Evolutionary conservation across 2,329 filamentous ascomycete genomes (phyloP).

Genomic region (Huntiella moniliformis): DNA sequence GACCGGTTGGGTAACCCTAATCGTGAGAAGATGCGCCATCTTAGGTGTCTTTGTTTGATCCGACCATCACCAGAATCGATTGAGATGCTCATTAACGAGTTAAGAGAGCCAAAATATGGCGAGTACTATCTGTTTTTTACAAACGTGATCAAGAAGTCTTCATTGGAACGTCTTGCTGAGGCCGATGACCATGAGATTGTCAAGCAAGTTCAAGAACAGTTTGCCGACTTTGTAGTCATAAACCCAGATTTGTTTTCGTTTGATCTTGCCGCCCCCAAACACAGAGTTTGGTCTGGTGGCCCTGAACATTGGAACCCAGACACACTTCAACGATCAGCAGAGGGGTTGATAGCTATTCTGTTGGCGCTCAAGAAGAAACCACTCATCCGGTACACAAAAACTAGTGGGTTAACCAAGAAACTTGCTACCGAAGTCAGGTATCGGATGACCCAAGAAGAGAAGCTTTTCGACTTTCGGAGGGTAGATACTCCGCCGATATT

Average conservation of each 20-base stretch:
- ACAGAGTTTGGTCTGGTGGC: slow-evolving; percentile 61
- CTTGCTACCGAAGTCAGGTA: slow-evolving; percentile 84
- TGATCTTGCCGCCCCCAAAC: slow-evolving; percentile 50
- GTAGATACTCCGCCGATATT: slow-evolving; percentile 89
- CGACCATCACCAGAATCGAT: slow-evolving; percentile 84
- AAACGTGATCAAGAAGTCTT: slow-evolving; percentile 93
- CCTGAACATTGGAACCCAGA: slow-evolving; percentile 86
- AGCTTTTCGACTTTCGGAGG: slow-evolving; percentile 88
- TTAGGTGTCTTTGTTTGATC: slow-evolving; percentile 83
- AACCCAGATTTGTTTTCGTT: slow-evolving; percentile 87
- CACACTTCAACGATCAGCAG: slow-evolving; percentile 65
- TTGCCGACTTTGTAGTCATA: slow-evolving; percentile 86
- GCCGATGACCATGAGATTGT: slow-evolving; percentile 96
- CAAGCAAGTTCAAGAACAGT: slow-evolving; percentile 83
- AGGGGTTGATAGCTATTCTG: slow-evolving; percentile 68
- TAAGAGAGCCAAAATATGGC: slow-evolving; percentile 89
- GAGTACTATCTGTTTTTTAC: slow-evolving; percentile 97
- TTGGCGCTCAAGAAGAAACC: slow-evolving; percentile 93
- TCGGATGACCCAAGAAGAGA: slow-evolving; percentile 84
- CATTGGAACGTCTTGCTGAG: slow-evolving; percentile 81
- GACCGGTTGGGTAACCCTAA: slow-evolving; percentile 80
- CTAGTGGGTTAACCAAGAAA: slow-evolving; percentile 78
- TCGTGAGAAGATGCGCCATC: slow-evolving; percentile 93
- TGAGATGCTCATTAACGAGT: slow-evolving; percentile 83
- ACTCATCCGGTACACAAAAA: slow-evolving; percentile 81